phyloP scores from a whole-genome alignment of 768 basidiomycete genomes.

The Tricholoma furcatifolium region DNA sequence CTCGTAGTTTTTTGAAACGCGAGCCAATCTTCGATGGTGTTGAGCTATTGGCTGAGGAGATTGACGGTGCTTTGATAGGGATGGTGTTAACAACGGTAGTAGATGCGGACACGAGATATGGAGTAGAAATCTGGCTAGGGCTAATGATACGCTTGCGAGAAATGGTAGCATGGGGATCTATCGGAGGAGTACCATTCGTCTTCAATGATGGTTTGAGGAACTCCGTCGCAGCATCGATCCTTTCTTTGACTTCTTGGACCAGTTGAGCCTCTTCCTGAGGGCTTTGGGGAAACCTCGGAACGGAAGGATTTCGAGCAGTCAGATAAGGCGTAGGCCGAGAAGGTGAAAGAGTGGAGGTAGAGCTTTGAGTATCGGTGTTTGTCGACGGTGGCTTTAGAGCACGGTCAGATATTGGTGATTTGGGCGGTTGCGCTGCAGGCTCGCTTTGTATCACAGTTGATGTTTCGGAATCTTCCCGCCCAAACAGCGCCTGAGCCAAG shows the following conservation, averaged over 20 bases:
- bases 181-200: slow-evolving; percentile 36
- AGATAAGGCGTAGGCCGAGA: slow-evolving; percentile 31
- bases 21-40: slow-evolving; percentile 62
- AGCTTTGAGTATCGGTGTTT: slow-evolving; percentile 20
- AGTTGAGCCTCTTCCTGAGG: slow-evolving; percentile 55
- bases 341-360: slow-evolving; percentile 26
- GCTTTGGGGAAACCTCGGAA: slow-evolving; percentile 39
- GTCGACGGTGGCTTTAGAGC: slow-evolving; percentile 3
- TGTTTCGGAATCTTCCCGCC: slow-evolving; percentile 36
- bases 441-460: slow-evolving; percentile 6
- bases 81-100: slow-evolving; percentile 63
- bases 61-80: slow-evolving; percentile 50
- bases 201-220: slow-evolving; percentile 46
- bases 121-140: slow-evolving; percentile 63
- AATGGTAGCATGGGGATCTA: slow-evolving; percentile 31
- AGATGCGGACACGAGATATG: slow-evolving; percentile 63
- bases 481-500: slow-evolving; percentile 77
- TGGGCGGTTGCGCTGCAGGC: neutral
- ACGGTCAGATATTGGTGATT: neutral
- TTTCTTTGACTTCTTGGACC: slow-evolving; percentile 63
- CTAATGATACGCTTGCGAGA: slow-evolving; percentile 56
- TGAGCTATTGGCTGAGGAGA: slow-evolving; percentile 41
- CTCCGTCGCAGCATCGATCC: slow-evolving; percentile 64
- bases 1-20: slow-evolving; percentile 69
- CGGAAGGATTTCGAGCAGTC: slow-evolving; percentile 40